A percentile compares a stretch with the other conserved stretches of the same genome.
Conservation (phyloP, 139 green algal genomes). For the Chlamydomonas schloesseri region DNA sequence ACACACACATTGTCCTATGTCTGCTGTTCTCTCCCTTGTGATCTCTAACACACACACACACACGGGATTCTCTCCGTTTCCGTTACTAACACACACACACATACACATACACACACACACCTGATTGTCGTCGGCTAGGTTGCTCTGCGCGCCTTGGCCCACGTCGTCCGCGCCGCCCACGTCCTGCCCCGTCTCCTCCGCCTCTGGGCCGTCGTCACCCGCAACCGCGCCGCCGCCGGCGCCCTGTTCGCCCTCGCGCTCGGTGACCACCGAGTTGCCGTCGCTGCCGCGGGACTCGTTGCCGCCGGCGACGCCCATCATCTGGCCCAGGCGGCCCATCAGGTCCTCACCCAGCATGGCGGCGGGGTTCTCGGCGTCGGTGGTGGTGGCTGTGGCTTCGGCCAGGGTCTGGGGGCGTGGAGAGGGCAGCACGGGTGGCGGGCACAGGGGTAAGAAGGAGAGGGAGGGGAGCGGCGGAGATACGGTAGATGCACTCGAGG, state of each 20-base stretch:
- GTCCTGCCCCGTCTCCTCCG: neutral
- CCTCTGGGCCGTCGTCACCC: neutral
- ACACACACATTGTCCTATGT: too few relatives aligned
- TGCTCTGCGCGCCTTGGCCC: slow-evolving; percentile 35
- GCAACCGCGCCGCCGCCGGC: neutral
- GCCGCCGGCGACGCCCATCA: slow-evolving; percentile 5
- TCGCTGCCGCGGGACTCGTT: slow-evolving; percentile 31
- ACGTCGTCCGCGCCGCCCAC: neutral
- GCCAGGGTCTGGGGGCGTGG: neutral
- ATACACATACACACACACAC: neutral
- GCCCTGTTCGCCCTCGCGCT: slow-evolving; percentile 32
- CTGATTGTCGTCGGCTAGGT: neutral
- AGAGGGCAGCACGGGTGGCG: neutral
- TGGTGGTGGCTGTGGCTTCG: slow-evolving; percentile 42
- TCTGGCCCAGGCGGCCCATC: neutral
- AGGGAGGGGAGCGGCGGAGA: too few relatives aligned
- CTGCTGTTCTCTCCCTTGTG: too few relatives aligned
- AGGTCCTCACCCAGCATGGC: neutral
- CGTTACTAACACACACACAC: too few relatives aligned
- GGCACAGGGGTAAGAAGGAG: neutral
- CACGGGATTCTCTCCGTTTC: too few relatives aligned
- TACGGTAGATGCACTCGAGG: too few relatives aligned
- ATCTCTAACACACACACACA: too few relatives aligned
- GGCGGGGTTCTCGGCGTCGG: slow-evolving; percentile 14
- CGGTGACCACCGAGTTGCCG: slow-evolving; percentile 38